These are phyloP conservation scores for Microdochium trichocladiopsis DNA, from an alignment of 2,329 filamentous ascomycete genomes.

Conservation along the genomic window DNA sequence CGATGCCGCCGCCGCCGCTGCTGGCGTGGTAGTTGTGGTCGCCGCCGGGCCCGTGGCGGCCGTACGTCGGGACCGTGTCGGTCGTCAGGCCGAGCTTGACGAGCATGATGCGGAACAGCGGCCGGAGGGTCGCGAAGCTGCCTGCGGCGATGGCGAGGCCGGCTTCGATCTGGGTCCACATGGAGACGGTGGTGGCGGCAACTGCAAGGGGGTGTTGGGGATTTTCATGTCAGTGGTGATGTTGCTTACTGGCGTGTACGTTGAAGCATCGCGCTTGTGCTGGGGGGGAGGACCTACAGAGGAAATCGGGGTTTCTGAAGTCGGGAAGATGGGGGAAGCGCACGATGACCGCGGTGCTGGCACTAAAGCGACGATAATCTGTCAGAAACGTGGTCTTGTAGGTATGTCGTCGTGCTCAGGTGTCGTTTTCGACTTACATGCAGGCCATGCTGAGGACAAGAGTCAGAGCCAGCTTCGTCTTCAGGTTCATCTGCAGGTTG, in stretches of 20 bases:
- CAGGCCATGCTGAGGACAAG: conserved; percentile 41
- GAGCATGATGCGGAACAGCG: conserved; percentile 14
- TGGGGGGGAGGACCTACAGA: no score
- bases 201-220: not conserved
- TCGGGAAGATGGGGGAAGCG: not conserved
- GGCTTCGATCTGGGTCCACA: conserved; percentile 23
- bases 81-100: not conserved
- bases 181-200: conserved; percentile 10
- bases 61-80: not conserved
- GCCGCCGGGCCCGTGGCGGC: not conserved
- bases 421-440: no score
- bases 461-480: conserved; percentile 37
- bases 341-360: not conserved
- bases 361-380: no score
- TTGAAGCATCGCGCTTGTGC: no score
- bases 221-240: no score
- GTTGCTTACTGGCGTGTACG: no score
- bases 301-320: not conserved
- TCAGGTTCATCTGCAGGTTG: conserved; percentile 38
- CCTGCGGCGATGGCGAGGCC: conserved; percentile 26
- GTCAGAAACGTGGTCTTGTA: no score
- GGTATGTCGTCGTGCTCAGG: no score
- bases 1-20: not conserved
- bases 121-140: conserved; percentile 20
- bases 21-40: not conserved